These are phyloP conservation scores for Flaveria trinervia DNA, from an alignment of 129 eudicot species.

Conservation along the genomic window DNA sequence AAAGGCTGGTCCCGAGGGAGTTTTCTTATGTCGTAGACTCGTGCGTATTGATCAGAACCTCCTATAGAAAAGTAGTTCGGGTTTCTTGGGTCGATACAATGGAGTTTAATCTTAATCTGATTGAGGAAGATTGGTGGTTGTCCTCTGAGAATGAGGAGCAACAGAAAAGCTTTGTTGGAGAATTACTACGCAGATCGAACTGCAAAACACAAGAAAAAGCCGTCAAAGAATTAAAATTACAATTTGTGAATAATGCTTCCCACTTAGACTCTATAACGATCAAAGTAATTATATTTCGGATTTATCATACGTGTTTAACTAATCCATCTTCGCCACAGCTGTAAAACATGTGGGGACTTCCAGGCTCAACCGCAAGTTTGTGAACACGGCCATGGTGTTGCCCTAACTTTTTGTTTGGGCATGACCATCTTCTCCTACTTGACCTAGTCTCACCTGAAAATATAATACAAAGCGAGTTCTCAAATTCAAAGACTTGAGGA, in stretches of 20 bases:
- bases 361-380: slow-evolving; percentile 87
- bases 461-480: not conserved
- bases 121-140: slow-evolving; percentile 38
- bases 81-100: slow-evolving; percentile 78
- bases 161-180: slow-evolving; percentile 68
- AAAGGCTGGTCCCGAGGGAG: slow-evolving; percentile 40
- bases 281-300: slow-evolving; percentile 2
- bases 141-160: slow-evolving; percentile 62
- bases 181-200: slow-evolving; percentile 78
- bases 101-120: slow-evolving; percentile 58
- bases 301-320: slow-evolving; percentile 67
- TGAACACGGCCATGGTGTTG: slow-evolving; percentile 85
- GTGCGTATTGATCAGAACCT: slow-evolving; percentile 78
- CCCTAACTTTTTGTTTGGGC: slow-evolving; percentile 70
- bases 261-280: not conserved
- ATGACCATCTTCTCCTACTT: slow-evolving; percentile 53
- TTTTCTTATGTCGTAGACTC: slow-evolving; percentile 72
- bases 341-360: slow-evolving; percentile 79
- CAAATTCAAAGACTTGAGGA: not conserved
- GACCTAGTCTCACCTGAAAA: slow-evolving; percentile 82
- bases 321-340: slow-evolving; percentile 93
- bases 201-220: slow-evolving; percentile 41
- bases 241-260: not conserved
- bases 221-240: slow-evolving; percentile 1
- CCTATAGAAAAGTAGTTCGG: slow-evolving; percentile 77